These are phyloP conservation scores for Glycine latifolia DNA, from an alignment of 306 rosid genomes.

Conservation along the genomic window DNA sequence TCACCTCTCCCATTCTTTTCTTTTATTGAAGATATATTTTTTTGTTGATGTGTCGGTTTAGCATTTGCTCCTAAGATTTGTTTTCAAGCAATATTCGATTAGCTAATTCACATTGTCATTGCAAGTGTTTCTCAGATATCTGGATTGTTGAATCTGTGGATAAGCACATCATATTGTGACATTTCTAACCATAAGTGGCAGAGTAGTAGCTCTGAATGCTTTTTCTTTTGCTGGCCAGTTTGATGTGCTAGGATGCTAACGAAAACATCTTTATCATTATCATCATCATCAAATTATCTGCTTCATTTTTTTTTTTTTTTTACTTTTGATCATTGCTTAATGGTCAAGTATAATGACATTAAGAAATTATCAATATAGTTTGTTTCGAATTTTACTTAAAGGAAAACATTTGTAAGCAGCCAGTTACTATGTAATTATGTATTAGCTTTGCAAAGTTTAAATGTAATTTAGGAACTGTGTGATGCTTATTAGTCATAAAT, in stretches of 20 bases:
- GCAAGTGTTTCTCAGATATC: slow-evolving; percentile 28
- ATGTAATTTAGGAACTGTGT: slow-evolving; percentile 31
- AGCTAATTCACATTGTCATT: slow-evolving; percentile 16
- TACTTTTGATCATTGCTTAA: slow-evolving; percentile 32
- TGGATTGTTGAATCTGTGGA: background rate
- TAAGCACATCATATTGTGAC: slow-evolving; percentile 10
- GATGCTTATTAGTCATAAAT: slow-evolving; percentile 14
- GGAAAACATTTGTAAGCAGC: slow-evolving; percentile 16
- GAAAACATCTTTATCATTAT: background rate
- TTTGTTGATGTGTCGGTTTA: slow-evolving; percentile 24
- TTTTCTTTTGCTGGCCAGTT: slow-evolving; percentile 32
- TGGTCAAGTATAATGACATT: slow-evolving; percentile 20
- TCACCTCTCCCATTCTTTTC: background rate
- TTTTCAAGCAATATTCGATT: background rate
- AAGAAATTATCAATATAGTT: slow-evolving; percentile 10
- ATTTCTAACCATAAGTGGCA: slow-evolving; percentile 18
- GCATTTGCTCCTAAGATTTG: slow-evolving; percentile 28
- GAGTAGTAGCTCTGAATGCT: slow-evolving; percentile 1
- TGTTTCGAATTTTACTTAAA: slow-evolving; percentile 25
- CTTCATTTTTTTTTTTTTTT: slow-evolving; percentile 17
- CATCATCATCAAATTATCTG: background rate
- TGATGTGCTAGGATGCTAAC: slow-evolving; percentile 6
- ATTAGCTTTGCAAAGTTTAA: slow-evolving; percentile 10
- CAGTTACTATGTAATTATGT: background rate
- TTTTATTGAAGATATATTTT: slow-evolving; percentile 16